Base-by-base conservation (phyloP, 2,329 filamentous ascomycete species). In the Fusarium odoratissimum region DNA sequence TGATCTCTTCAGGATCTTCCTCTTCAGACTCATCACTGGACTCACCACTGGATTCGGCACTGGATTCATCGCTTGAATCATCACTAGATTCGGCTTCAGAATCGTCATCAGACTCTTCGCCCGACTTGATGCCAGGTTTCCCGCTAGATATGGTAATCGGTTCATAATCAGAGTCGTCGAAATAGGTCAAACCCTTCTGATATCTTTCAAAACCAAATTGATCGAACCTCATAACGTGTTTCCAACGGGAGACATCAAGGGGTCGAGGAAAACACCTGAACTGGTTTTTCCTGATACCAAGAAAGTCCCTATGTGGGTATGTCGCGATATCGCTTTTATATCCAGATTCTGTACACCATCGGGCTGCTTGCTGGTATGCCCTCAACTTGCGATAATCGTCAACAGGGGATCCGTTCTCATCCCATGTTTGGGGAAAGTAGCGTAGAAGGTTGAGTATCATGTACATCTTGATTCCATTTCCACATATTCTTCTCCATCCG, bases 221-320 rank as follows among this genome's bases (percentile, higher is more conserved):
- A 19, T 64, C 16, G 6, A 35, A 30, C 16, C 33, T 42, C 44
- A 40, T 51, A 2, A 37, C 8, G 12, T 62, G 28, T 1, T 38
- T 40, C 68, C 67, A 71, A 21, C 23, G 51, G 1, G 19, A 2
- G 1, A 35, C 6, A 7, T 61, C 13, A 4, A 23, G 21, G 1
- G 67, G 61, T 1, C 0, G 5, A 2, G 49, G 49, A 16, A 12
- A 8, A 0, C 2, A 3, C 1, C 4, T 19, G n/a, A 71, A 71
- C 13, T 67, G 67, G 0, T 8, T 3, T 5, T 51, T 41, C 17
- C 54, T 23, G 3, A 71, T 45, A 0, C 67, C 67, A 13, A 71
- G 45, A 17, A 71, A 8, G 9, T 71, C 44, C 13, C 23, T 31
- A 21, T 71, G 68, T 2, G 51, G 61, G 8, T 42, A 71, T 19